Evolutionary conservation across 805 yeast genomes (phyloP).

Genomic region (Vanderwaltozyma polyspora): DNA sequence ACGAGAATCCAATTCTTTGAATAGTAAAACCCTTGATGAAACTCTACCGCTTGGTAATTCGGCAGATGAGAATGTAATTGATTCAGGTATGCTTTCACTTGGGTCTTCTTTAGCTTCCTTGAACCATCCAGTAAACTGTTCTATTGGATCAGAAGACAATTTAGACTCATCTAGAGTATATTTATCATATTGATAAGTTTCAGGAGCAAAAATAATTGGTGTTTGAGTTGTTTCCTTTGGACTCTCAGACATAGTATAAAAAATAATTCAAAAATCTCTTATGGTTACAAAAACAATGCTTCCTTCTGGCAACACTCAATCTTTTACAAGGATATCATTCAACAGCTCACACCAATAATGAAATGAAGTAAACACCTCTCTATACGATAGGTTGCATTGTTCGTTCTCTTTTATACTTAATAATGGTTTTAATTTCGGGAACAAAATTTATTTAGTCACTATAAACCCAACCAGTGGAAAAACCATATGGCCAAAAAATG

Average conservation of each 20-base stretch:
- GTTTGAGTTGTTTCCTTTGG: constrained; percentile 17
- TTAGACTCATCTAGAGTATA: constrained; percentile 45
- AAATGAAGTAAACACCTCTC: too few relatives aligned
- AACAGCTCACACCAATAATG: too few relatives aligned
- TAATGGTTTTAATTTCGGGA: too few relatives aligned
- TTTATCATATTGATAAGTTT: constrained; percentile 78
- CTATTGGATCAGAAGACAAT: constrained; percentile 49
- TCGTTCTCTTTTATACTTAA: too few relatives aligned
- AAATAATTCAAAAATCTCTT: too few relatives aligned
- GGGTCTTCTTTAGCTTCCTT: constrained; percentile 50
- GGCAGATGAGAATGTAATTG: constrained; percentile 81
- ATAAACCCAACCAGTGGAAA: too few relatives aligned
- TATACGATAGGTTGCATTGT: too few relatives aligned
- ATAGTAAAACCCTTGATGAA: constrained; percentile 69
- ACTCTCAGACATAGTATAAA: neutral
- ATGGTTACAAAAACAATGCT: too few relatives aligned
- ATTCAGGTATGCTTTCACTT: constrained; percentile 62
- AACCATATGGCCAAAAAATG: too few relatives aligned
- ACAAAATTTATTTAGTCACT: too few relatives aligned
- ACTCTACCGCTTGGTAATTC: constrained; percentile 83
- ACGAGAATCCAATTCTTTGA: constrained; percentile 76
- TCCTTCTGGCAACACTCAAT: too few relatives aligned
- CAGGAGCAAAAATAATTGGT: constrained; percentile 56
- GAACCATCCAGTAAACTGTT: constrained; percentile 80
- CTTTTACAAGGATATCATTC: too few relatives aligned